Base-by-base conservation (phyloP, 2,329 filamentous ascomycete genomes). In the Talaromyces sp. region DNA sequence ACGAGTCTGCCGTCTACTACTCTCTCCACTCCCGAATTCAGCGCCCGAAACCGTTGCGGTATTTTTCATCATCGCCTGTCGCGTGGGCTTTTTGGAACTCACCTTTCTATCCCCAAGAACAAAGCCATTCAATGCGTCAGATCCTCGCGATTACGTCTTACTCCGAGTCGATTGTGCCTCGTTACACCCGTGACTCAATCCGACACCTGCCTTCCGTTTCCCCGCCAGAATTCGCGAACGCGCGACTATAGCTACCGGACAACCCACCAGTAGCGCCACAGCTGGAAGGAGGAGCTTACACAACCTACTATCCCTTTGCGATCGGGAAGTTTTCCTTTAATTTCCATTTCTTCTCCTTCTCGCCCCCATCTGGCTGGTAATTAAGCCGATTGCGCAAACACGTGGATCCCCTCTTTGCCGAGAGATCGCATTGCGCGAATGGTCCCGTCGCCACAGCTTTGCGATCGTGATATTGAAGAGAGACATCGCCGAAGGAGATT, bases 11-110 rank as follows among this genome's bases (percentile, higher is more conserved):
- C 46, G 30, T 9, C 51, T 39, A 17, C 27, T 22, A 8, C 16
- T 14, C 60, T 60, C 58, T 64, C 58, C 62, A 62, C 62, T 64
- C 54, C 55, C 55, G 48, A 61, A 54, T 55, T 45, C 58, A 62
- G 52, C 55, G 36, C 52, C 56, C 54, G 47, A 58, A 45, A 58
- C 54, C 47, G 49, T 63, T 64, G 60, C 60, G 62, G 56, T 51
- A 63, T 60, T 64, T 63, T 57, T 46, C 53, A 45, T 30, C 32
- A 35, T 47, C 36, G 49, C 47, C 47, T 55, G 58, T 60, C 54
- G 54, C 56, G 47, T 55, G 29, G 29, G 45, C 29, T 22, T 22
- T n/a, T 16, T 37, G 22, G 19, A 39, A 27, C 22, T 41, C 43
- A 36, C 50, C 37, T 36, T 49, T 43, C 36, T 17, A 44, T 16